Base-by-base conservation (phyloP, 192 early-diverging fungal genomes). In the Backusella luteola region DNA sequence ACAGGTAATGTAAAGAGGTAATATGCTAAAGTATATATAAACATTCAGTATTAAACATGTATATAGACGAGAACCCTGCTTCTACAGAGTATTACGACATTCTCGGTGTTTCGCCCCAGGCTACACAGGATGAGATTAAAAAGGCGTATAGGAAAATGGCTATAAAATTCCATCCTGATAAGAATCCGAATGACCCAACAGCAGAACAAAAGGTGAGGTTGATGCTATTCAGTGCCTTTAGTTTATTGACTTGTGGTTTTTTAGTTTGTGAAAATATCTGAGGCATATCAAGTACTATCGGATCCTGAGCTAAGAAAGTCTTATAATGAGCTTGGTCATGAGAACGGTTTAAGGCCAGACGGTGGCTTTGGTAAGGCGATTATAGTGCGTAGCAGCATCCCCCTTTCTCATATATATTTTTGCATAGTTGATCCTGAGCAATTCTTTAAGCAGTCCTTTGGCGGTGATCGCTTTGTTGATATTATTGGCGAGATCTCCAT, bases 401-500 rank as follows among this genome's bases (percentile, higher is more conserved):
- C 7, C 21, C 21, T 21, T 42, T n/a, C n/a, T 6, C 6, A 17
- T 38, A 6, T 3, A 32, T 67, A 17, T 8, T 67, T 26, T 39
- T 26, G 32, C 17, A 85, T 90, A 87, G 90, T 95, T 42, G 96
- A 99, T 76, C 95, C 98, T 23, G 90, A 93, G 68, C 93, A 94
- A 72, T 98, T 99, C 87, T 99, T 99, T 85, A 93, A 88, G 73
- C 91, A 95, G 84, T 93, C 95, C 67, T 99, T 99, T 87, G 98
- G 98, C 69, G 97, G 97, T 36, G 98, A 98, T 83, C 92, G 94
- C 39, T 99, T 99, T 87, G 90, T 92, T 21, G 93, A 95, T 83
- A 93, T 98, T 80, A 97, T 99, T 84, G 98, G 98, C 44, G 98
- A 98, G 77, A 95, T 99, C 71, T 96, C 94, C 26, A 96, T 99